phyloP scores from a whole-genome alignment of 1,139 yeast genomes.

The Kurtzmaniella quercitrusa region DNA sequence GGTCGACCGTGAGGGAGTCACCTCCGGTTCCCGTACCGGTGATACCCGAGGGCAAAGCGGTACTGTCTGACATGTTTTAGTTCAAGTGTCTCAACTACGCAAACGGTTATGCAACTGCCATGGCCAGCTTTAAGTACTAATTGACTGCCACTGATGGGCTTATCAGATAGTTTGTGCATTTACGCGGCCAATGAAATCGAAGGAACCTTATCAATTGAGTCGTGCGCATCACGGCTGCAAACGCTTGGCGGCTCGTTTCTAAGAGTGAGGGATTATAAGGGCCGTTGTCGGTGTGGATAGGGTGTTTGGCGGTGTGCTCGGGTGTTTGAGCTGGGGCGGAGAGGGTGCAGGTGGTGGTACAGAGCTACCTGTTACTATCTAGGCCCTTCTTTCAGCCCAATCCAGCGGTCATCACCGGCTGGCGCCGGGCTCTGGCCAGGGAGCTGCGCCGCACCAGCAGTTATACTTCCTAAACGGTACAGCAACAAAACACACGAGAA shows the following conservation, averaged over 20 bases:
- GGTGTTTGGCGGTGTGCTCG: background rate
- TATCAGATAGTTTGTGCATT: background rate
- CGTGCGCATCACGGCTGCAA: constrained; percentile 1
- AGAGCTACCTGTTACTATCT: too few relatives aligned
- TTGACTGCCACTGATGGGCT: background rate
- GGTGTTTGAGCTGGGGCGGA: too few relatives aligned
- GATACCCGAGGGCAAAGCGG: constrained; percentile 20
- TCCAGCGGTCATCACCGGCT: too few relatives aligned
- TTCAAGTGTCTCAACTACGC: background rate
- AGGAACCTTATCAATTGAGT: background rate
- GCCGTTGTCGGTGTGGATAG: too few relatives aligned
- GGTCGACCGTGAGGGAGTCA: constrained; percentile 65
- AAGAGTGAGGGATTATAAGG: too few relatives aligned
- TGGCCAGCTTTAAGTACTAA: background rate
- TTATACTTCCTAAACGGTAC: background rate
- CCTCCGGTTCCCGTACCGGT: constrained; percentile 73
- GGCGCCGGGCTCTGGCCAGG: background rate
- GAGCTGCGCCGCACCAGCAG: background rate
- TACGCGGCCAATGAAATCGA: background rate
- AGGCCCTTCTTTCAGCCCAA: too few relatives aligned
- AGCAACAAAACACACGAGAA: background rate
- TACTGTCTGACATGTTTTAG: background rate
- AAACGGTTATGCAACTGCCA: background rate
- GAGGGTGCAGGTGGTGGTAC: too few relatives aligned
- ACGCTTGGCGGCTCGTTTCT: constrained; percentile 1